Evolutionary conservation across 2,329 filamentous ascomycete species (phyloP).

Genomic region (Cladorrhinum sp.): DNA sequence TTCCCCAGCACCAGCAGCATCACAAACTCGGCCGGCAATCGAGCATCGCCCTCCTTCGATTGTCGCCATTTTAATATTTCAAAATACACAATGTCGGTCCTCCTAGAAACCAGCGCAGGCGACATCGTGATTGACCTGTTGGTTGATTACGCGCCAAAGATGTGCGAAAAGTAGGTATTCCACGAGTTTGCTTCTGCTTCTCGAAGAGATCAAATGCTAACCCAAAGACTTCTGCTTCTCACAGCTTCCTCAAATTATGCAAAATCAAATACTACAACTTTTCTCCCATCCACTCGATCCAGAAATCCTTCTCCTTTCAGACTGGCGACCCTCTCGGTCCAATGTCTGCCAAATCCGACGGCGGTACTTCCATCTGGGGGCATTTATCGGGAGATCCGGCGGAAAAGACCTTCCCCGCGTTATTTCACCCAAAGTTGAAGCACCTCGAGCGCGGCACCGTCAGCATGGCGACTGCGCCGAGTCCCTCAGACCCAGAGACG

Average conservation of each 20-base stretch:
- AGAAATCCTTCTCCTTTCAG: slow-evolving; percentile 95
- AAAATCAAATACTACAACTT: slow-evolving; percentile 99
- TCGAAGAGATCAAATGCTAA: slow-evolving; percentile 44
- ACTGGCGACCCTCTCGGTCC: slow-evolving; percentile 92
- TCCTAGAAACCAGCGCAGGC: slow-evolving; percentile 87
- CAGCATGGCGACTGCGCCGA: slow-evolving; percentile 91
- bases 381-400: slow-evolving; percentile 63
- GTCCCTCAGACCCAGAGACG: slow-evolving; percentile 72
- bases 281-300: slow-evolving; percentile 84
- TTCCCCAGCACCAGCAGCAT: background rate
- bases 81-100: slow-evolving; percentile 69
- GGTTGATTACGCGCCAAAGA: slow-evolving; percentile 82
- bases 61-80: background rate
- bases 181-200: slow-evolving; percentile 17
- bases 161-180: slow-evolving; percentile 86
- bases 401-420: slow-evolving; percentile 76
- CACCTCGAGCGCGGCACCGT: slow-evolving; percentile 88
- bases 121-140: slow-evolving; percentile 94
- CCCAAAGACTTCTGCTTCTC: slow-evolving; percentile 43
- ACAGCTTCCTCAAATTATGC: slow-evolving; percentile 95
- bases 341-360: slow-evolving; percentile 79
- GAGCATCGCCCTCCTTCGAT: background rate
- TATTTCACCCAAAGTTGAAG: slow-evolving; percentile 82
- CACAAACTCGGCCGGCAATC: background rate
- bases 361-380: slow-evolving; percentile 91